Base-by-base conservation (phyloP, 176 grass and related monocot genomes). In the Musa troglodytarum region DNA sequence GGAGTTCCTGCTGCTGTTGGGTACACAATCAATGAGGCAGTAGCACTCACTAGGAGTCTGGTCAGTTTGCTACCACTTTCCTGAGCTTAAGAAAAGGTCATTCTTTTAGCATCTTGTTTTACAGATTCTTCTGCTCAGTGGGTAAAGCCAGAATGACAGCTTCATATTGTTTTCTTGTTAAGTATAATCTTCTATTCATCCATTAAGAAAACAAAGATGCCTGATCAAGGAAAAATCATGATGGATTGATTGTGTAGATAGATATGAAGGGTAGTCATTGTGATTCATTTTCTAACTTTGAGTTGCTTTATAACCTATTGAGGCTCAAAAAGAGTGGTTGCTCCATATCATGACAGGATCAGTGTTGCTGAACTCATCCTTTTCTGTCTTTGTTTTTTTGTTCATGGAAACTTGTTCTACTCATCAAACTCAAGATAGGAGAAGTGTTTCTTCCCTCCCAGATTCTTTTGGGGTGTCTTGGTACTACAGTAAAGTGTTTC, bases 1-100 rank as follows among this genome's bases (percentile, higher is more conserved):
- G 95, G 95, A 16, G 88, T 93, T 82, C 95, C 95, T 28, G 84
- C 90, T 77, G 86, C 95, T 84, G 61, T 91, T 79, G 95, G 95
- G 63, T 98, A 98, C 80, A 93, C 94, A 64, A 98, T 98, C 50
- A 91, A 89, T 64, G 94, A 93, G 81, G 84, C 90, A 83, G 73
- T 93, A 79, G 73, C 88, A 82, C 94, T 98, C 78, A 86, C 80
- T 53, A 87, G 95, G 75, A 98, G 95, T 85, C 87, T 91, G 90
- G 95, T 98, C 85, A 76, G 90, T 84, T 88, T 57, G 53, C 25
- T 77, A 49, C 14, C 29, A 50, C 50, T 53, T 29, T 43, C 4
- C 53, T 50, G 28, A 24, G 10, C 16, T 6, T 69, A 8, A 24
- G 49, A 69, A 17, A 59, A 56, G 16, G 12, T 19, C 8, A 57